Percentiles rank a stretch among this genome's conserved stretches.
Evolutionary conservation across 768 basidiomycete genomes (phyloP).

Genomic region (Lentinula aciculospora): DNA sequence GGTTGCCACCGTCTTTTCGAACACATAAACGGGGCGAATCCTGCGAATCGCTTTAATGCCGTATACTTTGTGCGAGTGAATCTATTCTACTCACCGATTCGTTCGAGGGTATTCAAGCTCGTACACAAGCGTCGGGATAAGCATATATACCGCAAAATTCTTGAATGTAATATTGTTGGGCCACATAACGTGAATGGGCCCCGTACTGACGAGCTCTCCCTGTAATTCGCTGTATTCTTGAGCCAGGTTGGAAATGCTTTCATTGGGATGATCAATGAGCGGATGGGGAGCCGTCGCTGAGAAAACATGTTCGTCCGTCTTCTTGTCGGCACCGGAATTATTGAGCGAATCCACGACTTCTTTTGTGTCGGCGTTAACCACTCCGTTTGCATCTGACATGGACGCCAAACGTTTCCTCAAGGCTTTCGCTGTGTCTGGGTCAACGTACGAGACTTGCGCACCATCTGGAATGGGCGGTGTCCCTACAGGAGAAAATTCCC

Average conservation of each 20-base stretch:
- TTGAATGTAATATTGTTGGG: conserved; percentile 79
- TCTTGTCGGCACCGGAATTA: background rate
- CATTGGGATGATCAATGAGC: conserved; percentile 62
- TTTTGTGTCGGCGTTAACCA: conserved; percentile 16
- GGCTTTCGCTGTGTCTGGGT: conserved; percentile 42
- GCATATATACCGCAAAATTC: conserved; percentile 81
- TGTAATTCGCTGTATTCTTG: conserved; percentile 72
- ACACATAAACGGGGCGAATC: conserved; percentile 75
- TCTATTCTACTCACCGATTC: conserved; percentile 45
- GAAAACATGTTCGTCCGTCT: conserved; percentile 4
- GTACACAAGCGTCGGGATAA: conserved; percentile 91
- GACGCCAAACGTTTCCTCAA: conserved; percentile 54
- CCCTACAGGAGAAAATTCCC: conserved; percentile 25
- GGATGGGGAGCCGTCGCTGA: conserved; percentile 27
- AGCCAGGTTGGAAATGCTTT: conserved; percentile 61
- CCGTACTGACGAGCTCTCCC: conserved; percentile 68
- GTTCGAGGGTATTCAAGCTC: conserved; percentile 96
- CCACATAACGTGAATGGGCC: conserved; percentile 65
- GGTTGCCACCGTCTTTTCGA: conserved; percentile 81
- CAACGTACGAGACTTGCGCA: conserved; percentile 45
- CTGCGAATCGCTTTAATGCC: conserved; percentile 19
- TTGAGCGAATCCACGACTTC: background rate
- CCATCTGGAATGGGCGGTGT: conserved; percentile 42
- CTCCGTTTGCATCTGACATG: conserved; percentile 18
- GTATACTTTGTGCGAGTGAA: background rate